These are phyloP conservation scores for Leavenworthia alabamica DNA, from an alignment of 345 rosid species.

Conservation along the genomic window DNA sequence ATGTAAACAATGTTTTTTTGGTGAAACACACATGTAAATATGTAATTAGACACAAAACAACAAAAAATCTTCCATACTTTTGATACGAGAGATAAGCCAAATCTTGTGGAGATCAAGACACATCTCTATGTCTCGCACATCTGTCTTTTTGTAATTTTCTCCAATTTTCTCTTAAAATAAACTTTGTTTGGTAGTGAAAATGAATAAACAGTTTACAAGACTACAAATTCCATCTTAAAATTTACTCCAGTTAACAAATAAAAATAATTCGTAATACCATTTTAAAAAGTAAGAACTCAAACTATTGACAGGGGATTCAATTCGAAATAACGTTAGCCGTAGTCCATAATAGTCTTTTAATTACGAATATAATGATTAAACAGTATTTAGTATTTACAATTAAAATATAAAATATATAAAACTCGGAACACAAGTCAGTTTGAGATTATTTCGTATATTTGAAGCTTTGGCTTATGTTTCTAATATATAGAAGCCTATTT, in stretches of 20 bases:
- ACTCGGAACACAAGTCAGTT: not conserved
- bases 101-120: constrained; percentile 30
- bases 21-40: too few relatives aligned
- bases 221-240: not conserved
- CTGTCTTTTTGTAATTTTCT: constrained; percentile 28
- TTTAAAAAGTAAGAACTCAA: not conserved
- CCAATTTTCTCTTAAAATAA: not conserved
- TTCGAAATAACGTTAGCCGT: not conserved
- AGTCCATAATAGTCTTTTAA: not conserved
- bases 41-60: constrained; percentile 18
- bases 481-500: not conserved
- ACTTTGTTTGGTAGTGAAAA: not conserved
- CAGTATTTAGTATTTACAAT: not conserved
- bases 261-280: not conserved
- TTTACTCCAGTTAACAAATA: too few relatives aligned
- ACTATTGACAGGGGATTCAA: not conserved
- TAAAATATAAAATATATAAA: not conserved
- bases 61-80: constrained; percentile 7
- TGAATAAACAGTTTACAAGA: not conserved
- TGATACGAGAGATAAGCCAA: constrained; percentile 28
- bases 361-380: not conserved
- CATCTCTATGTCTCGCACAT: constrained; percentile 25
- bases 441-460: not conserved
- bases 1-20: too few relatives aligned
- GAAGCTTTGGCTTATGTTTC: not conserved